Conservation (phyloP, 441 rosid species). For the Arabidopsis lyrata region DNA sequence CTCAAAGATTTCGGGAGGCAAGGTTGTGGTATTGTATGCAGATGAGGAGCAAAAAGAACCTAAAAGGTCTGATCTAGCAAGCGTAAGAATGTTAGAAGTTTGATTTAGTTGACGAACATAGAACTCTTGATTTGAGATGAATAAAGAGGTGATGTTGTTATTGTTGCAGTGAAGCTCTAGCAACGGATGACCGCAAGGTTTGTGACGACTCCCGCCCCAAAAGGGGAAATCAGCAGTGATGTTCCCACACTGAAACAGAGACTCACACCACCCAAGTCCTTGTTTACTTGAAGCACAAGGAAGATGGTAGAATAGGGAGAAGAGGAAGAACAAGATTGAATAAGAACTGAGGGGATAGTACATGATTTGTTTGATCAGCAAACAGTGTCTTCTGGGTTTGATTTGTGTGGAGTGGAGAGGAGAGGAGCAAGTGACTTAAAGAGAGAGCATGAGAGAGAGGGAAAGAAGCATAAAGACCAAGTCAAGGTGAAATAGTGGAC, state of each 20-base stretch:
- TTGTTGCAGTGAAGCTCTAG: slow-evolving; percentile 16
- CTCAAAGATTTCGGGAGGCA: slow-evolving; percentile 37
- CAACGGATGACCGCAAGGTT: slow-evolving; percentile 21
- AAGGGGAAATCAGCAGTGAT: slow-evolving; percentile 34
- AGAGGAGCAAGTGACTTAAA: background rate
- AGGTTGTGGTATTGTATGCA: slow-evolving; percentile 17
- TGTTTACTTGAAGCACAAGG: slow-evolving; percentile 16
- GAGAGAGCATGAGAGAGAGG: background rate
- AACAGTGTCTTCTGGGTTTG: background rate
- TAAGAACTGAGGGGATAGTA: background rate
- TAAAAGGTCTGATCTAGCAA: background rate
- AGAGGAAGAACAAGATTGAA: background rate
- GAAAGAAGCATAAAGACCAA: background rate
- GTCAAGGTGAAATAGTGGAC: background rate
- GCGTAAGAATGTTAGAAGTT: slow-evolving; percentile 9
- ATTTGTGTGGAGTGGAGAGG: background rate
- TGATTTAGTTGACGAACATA: background rate
- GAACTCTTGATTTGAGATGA: background rate
- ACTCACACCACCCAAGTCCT: background rate
- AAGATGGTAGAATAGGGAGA: slow-evolving; percentile 10
- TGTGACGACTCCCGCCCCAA: background rate
- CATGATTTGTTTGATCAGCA: background rate
- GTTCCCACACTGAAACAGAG: slow-evolving; percentile 30
- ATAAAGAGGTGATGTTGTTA: background rate
- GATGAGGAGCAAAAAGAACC: slow-evolving; percentile 36